Evolutionary conservation across 2,329 filamentous ascomycete species (phyloP), one percentile per base, ranked within the genome.

Genomic region (Aspergillus ochraceoroseus): DNA sequence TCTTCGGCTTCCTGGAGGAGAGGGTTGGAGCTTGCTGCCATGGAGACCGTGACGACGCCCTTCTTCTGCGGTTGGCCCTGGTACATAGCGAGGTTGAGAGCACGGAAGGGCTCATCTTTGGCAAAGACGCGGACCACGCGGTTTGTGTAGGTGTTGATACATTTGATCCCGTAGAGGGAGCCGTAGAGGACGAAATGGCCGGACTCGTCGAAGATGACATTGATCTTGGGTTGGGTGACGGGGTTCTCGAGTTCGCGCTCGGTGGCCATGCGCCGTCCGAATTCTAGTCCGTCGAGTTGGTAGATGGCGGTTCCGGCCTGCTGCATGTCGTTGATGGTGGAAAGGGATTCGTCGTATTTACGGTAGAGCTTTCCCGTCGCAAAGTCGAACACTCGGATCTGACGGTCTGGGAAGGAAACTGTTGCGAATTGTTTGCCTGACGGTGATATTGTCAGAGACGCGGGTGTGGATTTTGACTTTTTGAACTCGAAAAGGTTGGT

Each of bases 401-500:
- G 94, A 41, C 92, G 81, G 64, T 98, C 92, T 0, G 92, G 94
- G 53, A 95, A 82, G 0, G 92, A 98, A 53, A 92, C 82, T 0
- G 87, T 84, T 1, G 85, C 87, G 58, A 98, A 92, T 44, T 88
- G 85, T 42, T 84, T 78, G 4, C 90, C 88, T 0, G 83, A 83
- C 0, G 89, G 88, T 0, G 92, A 95, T 32, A 98, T 77, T 0
- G 85, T 86, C 33, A 98, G 72, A 7, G 85, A 86, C 3, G 82
- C 79, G 0, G 90, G 89, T 0, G 83, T 77, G 0, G 88, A 85
- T 63, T 95, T 96, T 35, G 86, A 78, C 66, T 95, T 96, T 59
- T 94, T 96, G 70, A 98, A 96, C 38, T 95, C 90, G 58, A 96
- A 98, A 1, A 98, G 74, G 56, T 86, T 92, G 2, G 92, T 98